Conservation (phyloP, 768 basidiomycete species). For the Tulasnella sp. region DNA sequence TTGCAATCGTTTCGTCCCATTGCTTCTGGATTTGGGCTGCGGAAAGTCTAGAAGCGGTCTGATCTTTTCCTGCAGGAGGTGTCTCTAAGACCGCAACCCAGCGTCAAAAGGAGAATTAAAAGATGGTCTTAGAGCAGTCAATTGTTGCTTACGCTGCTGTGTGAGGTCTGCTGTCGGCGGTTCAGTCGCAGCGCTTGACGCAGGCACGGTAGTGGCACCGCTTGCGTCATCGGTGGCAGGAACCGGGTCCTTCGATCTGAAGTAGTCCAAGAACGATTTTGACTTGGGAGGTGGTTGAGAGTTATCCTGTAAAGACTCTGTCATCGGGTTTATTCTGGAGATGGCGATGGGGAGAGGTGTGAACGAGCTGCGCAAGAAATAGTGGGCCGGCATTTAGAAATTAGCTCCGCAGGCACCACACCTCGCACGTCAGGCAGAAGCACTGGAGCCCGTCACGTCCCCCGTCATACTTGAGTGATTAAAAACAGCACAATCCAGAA, state of each 20-base stretch:
- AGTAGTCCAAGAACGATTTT: constrained; percentile 5
- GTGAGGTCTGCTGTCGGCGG: neutral
- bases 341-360: neutral
- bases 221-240: neutral
- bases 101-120: neutral
- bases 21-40: constrained; percentile 14
- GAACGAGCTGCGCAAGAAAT: neutral
- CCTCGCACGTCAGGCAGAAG: no score
- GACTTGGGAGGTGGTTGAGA: neutral
- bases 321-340: neutral
- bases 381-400: neutral
- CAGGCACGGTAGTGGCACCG: neutral
- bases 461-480: no score
- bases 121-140: no score
- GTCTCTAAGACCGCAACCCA: neutral
- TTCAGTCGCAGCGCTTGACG: neutral
- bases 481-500: no score
- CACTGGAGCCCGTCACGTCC: no score
- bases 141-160: neutral
- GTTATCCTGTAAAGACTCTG: neutral
- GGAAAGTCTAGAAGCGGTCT: neutral
- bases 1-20: constrained; percentile 23
- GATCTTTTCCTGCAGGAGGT: neutral
- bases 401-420: no score
- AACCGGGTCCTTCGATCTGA: neutral